phyloP scores from a whole-genome alignment of 2,329 filamentous ascomycete species.

The Exutisphaerella laricina region DNA sequence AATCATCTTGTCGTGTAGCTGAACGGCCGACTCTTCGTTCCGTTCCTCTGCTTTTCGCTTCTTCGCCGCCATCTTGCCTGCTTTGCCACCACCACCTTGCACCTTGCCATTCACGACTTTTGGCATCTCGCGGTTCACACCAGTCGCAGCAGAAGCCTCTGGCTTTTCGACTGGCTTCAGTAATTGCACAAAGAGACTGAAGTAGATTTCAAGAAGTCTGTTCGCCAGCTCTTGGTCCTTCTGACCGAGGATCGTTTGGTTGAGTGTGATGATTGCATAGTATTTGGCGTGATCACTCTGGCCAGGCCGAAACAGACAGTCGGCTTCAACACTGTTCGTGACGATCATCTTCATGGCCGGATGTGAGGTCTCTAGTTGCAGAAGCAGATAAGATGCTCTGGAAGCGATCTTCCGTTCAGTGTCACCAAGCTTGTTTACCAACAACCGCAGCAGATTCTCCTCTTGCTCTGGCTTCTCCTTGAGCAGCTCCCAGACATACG shows the following conservation, averaged over 20 bases:
- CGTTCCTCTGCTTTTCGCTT: slow-evolving; percentile 39
- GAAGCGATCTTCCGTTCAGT: slow-evolving; percentile 94
- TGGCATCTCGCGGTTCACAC: slow-evolving; percentile 7
- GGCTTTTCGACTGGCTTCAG: slow-evolving; percentile 56
- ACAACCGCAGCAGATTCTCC: slow-evolving; percentile 78
- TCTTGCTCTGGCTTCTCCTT: slow-evolving; percentile 98
- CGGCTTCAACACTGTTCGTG: slow-evolving; percentile 76
- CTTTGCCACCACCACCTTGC: slow-evolving; percentile 51
- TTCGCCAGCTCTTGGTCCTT: slow-evolving; percentile 78
- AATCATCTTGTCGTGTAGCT: slow-evolving; percentile 83
- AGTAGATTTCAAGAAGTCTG: slow-evolving; percentile 83
- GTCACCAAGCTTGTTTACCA: slow-evolving; percentile 96
- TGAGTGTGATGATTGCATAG: slow-evolving; percentile 92
- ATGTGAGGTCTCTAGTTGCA: slow-evolving; percentile 83
- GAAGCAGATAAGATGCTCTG: slow-evolving; percentile 82
- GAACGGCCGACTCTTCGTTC: slow-evolving; percentile 40
- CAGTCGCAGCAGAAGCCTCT: slow-evolving; percentile 18
- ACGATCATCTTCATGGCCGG: slow-evolving; percentile 91
- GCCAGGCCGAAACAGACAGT: slow-evolving; percentile 78
- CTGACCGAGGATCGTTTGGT: slow-evolving; percentile 85
- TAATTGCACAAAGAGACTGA: slow-evolving; percentile 76
- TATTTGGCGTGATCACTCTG: slow-evolving; percentile 88
- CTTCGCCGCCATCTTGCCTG: slow-evolving; percentile 50
- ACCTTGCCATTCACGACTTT: slow-evolving; percentile 29
- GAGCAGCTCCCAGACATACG: slow-evolving; percentile 84